Evolutionary conservation across 169 alveolate genomes (phyloP).

Genomic region (Eimeria acervulina): DNA sequence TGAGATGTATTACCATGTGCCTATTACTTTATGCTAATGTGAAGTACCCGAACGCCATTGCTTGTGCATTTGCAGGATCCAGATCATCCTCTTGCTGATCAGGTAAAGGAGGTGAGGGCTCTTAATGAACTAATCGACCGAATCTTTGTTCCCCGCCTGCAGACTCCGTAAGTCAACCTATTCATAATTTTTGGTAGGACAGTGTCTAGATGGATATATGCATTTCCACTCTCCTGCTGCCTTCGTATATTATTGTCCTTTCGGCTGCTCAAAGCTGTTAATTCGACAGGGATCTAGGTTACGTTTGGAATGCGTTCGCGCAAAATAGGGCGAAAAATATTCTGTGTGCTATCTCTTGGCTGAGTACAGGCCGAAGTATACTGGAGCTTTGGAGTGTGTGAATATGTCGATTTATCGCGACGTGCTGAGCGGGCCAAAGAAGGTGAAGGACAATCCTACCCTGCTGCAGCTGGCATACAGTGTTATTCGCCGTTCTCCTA

Average conservation of each 20-base stretch:
- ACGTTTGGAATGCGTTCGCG: neutral
- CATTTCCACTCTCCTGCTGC: no score
- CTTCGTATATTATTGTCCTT: neutral
- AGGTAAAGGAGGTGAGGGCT: neutral
- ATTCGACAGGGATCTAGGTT: neutral
- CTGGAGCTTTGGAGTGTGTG: constrained; percentile 51
- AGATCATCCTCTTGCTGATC: constrained; percentile 20
- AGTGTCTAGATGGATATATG: neutral
- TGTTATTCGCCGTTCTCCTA: neutral
- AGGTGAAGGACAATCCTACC: neutral
- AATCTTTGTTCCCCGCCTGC: constrained; percentile 70
- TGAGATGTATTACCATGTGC: neutral
- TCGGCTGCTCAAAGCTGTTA: neutral
- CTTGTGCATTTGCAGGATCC: neutral
- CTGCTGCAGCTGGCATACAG: constrained; percentile 27
- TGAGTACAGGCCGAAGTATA: constrained; percentile 51
- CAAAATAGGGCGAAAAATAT: neutral
- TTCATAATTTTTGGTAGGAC: neutral
- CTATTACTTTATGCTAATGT: neutral
- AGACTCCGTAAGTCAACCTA: constrained; percentile 47
- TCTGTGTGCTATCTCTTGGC: neutral
- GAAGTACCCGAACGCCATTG: neutral
- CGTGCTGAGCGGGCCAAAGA: constrained; percentile 53
- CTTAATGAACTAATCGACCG: constrained; percentile 38
- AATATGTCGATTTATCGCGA: constrained; percentile 31